Conservation (phyloP, 352 stramenopile species). For the Globisporangium cystogenes region DNA sequence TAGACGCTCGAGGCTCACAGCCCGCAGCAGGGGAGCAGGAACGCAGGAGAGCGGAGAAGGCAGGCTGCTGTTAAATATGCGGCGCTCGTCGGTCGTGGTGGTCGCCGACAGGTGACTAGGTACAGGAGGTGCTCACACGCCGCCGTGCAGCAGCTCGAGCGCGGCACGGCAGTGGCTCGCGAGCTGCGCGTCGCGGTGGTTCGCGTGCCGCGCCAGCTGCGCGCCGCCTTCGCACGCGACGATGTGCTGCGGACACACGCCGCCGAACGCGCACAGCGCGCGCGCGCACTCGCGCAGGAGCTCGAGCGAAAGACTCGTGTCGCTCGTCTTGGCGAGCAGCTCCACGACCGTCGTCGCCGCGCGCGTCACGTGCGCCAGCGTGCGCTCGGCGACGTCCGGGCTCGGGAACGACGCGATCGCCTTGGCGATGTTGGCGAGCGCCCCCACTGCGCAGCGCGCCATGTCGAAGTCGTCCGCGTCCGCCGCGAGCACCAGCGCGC, state of each 20-base stretch:
- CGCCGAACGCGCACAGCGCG: conserved; percentile 44
- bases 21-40: background rate
- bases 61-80: background rate
- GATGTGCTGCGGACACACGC: conserved; percentile 34
- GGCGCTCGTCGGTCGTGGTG: background rate
- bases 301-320: conserved; percentile 59
- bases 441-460: conserved; percentile 60
- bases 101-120: conserved; percentile 11
- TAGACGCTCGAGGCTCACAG: background rate
- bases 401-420: conserved; percentile 46
- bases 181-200: conserved; percentile 61
- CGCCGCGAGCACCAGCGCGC: conserved; percentile 36
- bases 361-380: conserved; percentile 42
- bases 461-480: conserved; percentile 54
- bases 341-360: conserved; percentile 36
- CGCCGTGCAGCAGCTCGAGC: conserved; percentile 25
- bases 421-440: conserved; percentile 58
- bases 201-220: conserved; percentile 45
- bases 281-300: conserved; percentile 67
- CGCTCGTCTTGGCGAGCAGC: conserved; percentile 39
- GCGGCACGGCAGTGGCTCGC: conserved; percentile 47
- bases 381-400: conserved; percentile 22
- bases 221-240: conserved; percentile 14
- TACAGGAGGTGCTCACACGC: conserved; percentile 8
- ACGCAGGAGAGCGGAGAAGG: background rate